phyloP scores from a whole-genome alignment of 1,284 basidiomycete genomes.

The Rhodotorula sp. region DNA sequence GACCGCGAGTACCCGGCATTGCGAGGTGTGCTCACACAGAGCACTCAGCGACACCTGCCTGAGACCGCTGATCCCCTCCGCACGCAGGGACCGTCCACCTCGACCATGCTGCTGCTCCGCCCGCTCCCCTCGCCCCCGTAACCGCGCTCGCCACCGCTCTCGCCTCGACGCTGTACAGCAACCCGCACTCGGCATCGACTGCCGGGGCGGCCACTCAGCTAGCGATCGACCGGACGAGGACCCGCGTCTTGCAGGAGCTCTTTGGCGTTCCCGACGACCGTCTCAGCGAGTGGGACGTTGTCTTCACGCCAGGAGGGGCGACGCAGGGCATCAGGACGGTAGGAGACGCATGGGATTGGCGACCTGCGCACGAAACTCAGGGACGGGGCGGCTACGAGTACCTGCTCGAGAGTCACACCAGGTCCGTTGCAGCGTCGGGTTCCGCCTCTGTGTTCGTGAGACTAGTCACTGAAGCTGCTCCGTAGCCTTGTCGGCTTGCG shows the following conservation, averaged over 20 bases:
- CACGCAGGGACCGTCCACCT: constrained; percentile 43
- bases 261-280: constrained; percentile 62
- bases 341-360: constrained; percentile 72
- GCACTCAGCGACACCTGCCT: background rate
- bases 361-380: constrained; percentile 24
- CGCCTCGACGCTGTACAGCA: constrained; percentile 43
- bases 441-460: no score
- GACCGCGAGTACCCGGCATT: constrained; percentile 37
- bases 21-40: constrained; percentile 22
- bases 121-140: constrained; percentile 44
- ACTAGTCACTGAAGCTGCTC: fast-evolving
- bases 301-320: constrained; percentile 74
- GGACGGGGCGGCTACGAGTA: constrained; percentile 60
- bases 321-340: constrained; percentile 75
- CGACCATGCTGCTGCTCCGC: constrained; percentile 49
- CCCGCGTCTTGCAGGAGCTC: constrained; percentile 44
- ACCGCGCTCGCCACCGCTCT: constrained; percentile 37
- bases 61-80: background rate
- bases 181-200: constrained; percentile 49
- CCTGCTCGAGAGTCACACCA: constrained; percentile 71
- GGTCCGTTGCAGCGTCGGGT: background rate
- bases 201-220: constrained; percentile 42
- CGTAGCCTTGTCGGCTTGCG: constrained; percentile 75
- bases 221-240: constrained; percentile 41
- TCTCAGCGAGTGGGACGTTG: constrained; percentile 66